Percentiles rank a stretch among this genome's conserved stretches.
Evolutionary conservation across 768 basidiomycete species (phyloP).

Genomic region (Rhizopogon sp.): DNA sequence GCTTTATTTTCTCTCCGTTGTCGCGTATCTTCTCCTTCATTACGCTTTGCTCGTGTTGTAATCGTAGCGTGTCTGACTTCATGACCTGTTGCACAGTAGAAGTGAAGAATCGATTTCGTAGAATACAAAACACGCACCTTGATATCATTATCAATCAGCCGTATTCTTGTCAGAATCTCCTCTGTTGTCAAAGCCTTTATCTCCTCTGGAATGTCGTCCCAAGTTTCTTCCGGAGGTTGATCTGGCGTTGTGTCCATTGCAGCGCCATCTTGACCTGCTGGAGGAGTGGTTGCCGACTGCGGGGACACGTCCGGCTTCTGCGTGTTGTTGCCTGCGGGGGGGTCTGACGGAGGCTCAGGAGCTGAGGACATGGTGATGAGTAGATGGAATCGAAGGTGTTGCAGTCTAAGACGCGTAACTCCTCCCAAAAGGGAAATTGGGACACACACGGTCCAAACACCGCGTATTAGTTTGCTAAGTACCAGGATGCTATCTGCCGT

Average conservation of each 20-base stretch:
- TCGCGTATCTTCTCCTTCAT: conserved; percentile 99
- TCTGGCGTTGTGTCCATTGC: conserved; percentile 77
- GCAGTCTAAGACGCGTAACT: conserved; percentile 21
- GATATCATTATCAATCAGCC: conserved; percentile 95
- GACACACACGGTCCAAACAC: neutral
- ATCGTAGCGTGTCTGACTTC: conserved; percentile 87
- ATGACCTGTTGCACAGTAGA: conserved; percentile 62
- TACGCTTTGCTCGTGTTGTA: conserved; percentile 90
- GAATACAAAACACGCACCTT: conserved; percentile 49
- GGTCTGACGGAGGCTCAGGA: conserved; percentile 45
- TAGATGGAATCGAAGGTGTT: neutral
- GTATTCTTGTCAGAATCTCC: conserved; percentile 83
- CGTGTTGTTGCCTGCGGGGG: conserved; percentile 40
- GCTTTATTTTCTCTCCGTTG: conserved; percentile 97
- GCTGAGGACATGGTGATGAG: conserved; percentile 46
- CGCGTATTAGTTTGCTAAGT: neutral
- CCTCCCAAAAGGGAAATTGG: conserved; percentile 18
- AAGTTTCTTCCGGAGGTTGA: conserved; percentile 68
- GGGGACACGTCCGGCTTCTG: conserved; percentile 34
- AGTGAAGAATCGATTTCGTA: neutral
- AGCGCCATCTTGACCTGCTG: conserved; percentile 30
- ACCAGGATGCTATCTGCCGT: neutral
- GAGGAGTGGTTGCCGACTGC: conserved; percentile 36
- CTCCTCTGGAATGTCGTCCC: conserved; percentile 90
- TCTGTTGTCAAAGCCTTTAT: conserved; percentile 75